Evolutionary conservation across 1,284 basidiomycete species (phyloP), one percentile per base, ranked within the genome.

Genomic region (Apiotrichum siamense): DNA sequence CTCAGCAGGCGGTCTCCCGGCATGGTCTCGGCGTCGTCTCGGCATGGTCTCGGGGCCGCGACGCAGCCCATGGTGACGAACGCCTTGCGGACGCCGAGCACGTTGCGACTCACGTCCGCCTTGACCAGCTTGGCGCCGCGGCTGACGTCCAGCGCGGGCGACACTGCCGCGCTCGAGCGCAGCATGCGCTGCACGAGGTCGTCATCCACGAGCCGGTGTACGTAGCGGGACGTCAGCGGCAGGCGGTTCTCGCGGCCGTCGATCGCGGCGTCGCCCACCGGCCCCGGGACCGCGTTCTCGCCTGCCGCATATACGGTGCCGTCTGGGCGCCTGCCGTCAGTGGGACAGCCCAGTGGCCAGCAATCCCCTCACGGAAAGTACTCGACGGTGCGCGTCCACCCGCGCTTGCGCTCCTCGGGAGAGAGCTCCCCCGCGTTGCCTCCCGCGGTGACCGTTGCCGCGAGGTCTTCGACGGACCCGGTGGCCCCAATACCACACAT

Each of bases 311-410:
- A 55, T 17, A 55, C 45, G 2, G 35, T 40, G 6, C 47, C 47
- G 27, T 55, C 50, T 1, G 54, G 41, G 6, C 54, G 49, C 1
- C 52, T 54, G 11, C 21, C 4, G 33, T 35, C 26, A 44, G 50
- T 32, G 18, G 12, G 18, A 23, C 20, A n/a, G 3, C 12, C 3
- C 18, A 26, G 20, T 13, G 38, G 21, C 4, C 2, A 1, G 21
- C 21, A 1, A 1, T 13, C 1, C 7, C 46, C 52, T 36, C 40
- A 50, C 52, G 54, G 54, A 47, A 52, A 55, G 38, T 52, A 49
- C 50, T 55, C 54, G 10, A 55, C 29, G 2, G 43, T 51, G 9
- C 40, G 32, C 17, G 53, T 50, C 53, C 53, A 54, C 9, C 53
- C 53, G 18, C 36, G 21, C 31, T 35, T 24, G 5, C 45, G 26